A percentile compares a stretch with the other conserved stretches of the same genome.
Conservation (phyloP, 257 asterid species). For the Linaria vulgaris region DNA sequence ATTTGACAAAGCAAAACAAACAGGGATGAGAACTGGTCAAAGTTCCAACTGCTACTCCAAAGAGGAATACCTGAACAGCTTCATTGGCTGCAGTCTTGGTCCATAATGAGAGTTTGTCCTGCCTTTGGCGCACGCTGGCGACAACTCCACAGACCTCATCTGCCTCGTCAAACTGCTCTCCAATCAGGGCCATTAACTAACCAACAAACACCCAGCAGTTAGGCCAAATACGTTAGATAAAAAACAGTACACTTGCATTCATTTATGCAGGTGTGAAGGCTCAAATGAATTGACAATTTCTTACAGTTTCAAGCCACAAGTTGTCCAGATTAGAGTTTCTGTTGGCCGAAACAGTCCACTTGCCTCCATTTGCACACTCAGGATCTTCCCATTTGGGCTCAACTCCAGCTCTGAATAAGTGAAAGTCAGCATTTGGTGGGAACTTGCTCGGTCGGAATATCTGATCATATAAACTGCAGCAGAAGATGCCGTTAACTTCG, state of each 20-base stretch:
- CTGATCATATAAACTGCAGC: conserved; percentile 80
- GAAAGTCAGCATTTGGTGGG: conserved; percentile 75
- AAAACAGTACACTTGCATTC: background rate
- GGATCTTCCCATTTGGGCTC: conserved; percentile 99
- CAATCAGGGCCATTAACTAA: conserved; percentile 61
- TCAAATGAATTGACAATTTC: conserved; percentile 16
- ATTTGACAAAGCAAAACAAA: background rate
- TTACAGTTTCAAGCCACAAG: conserved; percentile 95
- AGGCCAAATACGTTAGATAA: conserved; percentile 6
- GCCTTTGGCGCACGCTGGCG: conserved; percentile 73
- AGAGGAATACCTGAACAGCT: conserved; percentile 72
- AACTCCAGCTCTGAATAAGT: conserved; percentile 83
- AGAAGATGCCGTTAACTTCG: conserved; percentile 22
- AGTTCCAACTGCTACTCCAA: background rate
- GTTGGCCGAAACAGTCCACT: conserved; percentile 68
- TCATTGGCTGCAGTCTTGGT: conserved; percentile 90
- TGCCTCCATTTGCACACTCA: conserved; percentile 92
- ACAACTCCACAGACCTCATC: conserved; percentile 71
- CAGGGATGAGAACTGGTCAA: background rate
- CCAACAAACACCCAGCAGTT: conserved; percentile 24
- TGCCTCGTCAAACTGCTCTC: conserved; percentile 66
- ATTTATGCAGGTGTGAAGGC: conserved; percentile 13
- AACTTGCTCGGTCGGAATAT: conserved; percentile 80
- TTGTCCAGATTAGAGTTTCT: conserved; percentile 58
- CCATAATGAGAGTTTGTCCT: conserved; percentile 86